Evolutionary conservation across 73 alveolate species (phyloP).

Genomic region (Paramecium tetraurelia): DNA sequence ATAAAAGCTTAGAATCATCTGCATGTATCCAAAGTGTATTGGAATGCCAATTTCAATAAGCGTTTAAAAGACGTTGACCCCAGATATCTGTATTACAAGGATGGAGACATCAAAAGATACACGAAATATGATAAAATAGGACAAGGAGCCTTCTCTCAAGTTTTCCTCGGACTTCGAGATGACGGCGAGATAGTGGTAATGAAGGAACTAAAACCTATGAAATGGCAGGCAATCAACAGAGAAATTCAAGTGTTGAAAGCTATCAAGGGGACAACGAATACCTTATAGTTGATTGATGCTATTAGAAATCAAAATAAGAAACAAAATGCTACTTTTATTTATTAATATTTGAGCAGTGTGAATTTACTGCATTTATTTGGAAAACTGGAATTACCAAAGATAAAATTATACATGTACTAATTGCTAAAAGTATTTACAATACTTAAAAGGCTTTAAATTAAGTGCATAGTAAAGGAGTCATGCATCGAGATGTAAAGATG

Average conservation of each 20-base stretch:
- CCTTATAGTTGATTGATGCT: slow-evolving; percentile 1
- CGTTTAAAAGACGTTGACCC: slow-evolving; percentile 34
- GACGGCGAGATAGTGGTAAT: slow-evolving; percentile 70
- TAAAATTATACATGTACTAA: slow-evolving; percentile 46
- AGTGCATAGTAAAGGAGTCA: slow-evolving; percentile 76
- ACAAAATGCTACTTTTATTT: slow-evolving; percentile 26
- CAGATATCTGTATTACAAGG: not conserved
- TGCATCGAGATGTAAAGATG: not conserved
- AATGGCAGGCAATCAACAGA: slow-evolving; percentile 69
- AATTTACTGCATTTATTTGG: not conserved
- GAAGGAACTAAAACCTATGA: slow-evolving; percentile 79
- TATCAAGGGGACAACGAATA: not conserved
- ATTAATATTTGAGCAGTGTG: not conserved
- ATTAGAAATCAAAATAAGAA: not conserved
- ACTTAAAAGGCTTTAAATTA: slow-evolving; percentile 69
- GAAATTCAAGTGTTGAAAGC: slow-evolving; percentile 62
- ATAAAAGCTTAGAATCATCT: not conserved
- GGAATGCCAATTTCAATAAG: slow-evolving; percentile 44
- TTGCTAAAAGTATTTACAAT: slow-evolving; percentile 40
- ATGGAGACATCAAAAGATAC: slow-evolving; percentile 63
- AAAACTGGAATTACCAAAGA: not conserved
- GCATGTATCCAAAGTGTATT: slow-evolving; percentile 10
- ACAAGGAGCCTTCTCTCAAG: slow-evolving; percentile 82
- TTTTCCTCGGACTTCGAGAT: slow-evolving; percentile 75
- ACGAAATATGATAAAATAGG: slow-evolving; percentile 76